Evolutionary conservation across 192 early-diverging fungal genomes (phyloP), one percentile per base, ranked within the genome.

Genomic region (Entomortierella parvispora): DNA sequence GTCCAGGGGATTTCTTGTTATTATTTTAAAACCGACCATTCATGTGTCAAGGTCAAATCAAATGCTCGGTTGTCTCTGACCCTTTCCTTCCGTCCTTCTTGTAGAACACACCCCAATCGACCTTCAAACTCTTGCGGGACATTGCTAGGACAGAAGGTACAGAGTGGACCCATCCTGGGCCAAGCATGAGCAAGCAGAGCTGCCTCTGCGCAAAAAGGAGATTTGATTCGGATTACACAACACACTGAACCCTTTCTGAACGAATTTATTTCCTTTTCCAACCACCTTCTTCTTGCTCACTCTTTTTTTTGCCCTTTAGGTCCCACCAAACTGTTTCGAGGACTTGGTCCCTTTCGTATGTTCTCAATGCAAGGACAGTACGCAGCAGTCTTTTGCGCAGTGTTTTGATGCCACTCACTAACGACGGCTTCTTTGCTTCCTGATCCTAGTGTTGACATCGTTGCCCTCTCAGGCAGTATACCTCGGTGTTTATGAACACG

Each of bases 61-160:
- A n/a, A n/a, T n/a, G n/a, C n/a, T n/a, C n/a, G n/a, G n/a, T n/a
- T n/a, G n/a, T n/a, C 5, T 12, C 37, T 40, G 37, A 40, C 12
- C 37, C 5, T 40, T 40, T 20, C 40, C 20, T 29, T 20, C 2
- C 31, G 8, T n/a, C 1, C 1, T n/a, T 3, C 23, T 43, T 25
- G 5, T 31, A 76, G 72, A 76, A 76, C 32, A 57, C 52, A 14
- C 72, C 65, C 28, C 72, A 76, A 34, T 76, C 72, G 18, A 76
- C 72, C 3, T 76, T 76, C 47, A 54, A 62, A 34, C 65, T 76
- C n/a, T 45, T 76, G 60, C 58, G 72, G 5, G 65, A 76, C 43
- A 76, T 76, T 62, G 72, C 72, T 5, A 76, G 59, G 28, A 76
- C 72, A 23, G 72, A 76, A 68, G 72, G 71, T 76, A 62, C 18